Evolutionary conservation across 768 basidiomycete species (phyloP), one percentile per base, ranked within the genome.

Genomic region (Leccinum subtestaceum): DNA sequence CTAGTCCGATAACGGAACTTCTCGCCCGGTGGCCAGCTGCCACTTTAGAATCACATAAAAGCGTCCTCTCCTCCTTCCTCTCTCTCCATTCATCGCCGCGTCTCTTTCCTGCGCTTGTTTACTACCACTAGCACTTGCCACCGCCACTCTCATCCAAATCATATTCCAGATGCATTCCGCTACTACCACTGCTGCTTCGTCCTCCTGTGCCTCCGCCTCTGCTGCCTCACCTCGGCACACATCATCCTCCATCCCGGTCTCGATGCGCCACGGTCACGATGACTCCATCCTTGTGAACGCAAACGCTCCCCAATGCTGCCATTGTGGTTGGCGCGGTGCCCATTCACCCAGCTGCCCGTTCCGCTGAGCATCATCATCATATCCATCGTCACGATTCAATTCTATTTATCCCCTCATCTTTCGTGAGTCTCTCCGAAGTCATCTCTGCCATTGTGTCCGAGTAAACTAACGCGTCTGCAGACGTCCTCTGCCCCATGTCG

Each of bases 241-340:
- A 45, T 53, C 65, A 38, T 15, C 72, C 23, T 15, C 72, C 21
- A 61, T 67, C 31, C 68, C 69, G 61, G 67, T 70, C 53, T 63
- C 66, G 32, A 57, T 45, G 59, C 65, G 66, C 52, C 62, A 61
- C 55, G 62, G 67, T 12, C 59, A 60, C 53, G 65, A 67, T 40
- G 71, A 70, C 62, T 61, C 72, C 60, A 61, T 74, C 52, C 68
- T 75, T 36, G 70, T 78, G 54, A 75, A 83, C 76, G 76, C 79
- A 65, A 84, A 80, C 76, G 78, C 83, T n/a, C 86, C 88, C 60
- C 87, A 88, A 71, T 90, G 88, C 76, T 88, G 86, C 78, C 86
- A 88, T 70, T 90, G 88, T 62, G 87, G 87, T 64, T 86, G 79
- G 78, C 84, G 88, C 65, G 87, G 86, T 40, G 68, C 76, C 15